These are phyloP conservation scores for Alternaria tenuissima DNA, from an alignment of 2,329 filamentous ascomycete species.

Conservation along the genomic window DNA sequence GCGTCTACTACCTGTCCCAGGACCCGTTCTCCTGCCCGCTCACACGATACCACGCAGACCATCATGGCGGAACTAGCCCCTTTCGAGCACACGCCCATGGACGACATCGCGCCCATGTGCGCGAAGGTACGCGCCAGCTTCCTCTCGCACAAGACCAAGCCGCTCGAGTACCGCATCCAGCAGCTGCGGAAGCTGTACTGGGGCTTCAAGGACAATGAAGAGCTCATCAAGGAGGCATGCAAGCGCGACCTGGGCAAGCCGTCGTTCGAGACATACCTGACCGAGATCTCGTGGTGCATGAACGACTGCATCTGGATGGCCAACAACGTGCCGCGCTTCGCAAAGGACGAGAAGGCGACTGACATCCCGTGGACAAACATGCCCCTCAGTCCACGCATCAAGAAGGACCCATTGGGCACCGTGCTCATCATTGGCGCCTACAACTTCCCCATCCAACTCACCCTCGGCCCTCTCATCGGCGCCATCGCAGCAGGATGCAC, in stretches of 20 bases:
- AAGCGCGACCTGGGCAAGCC: constrained; percentile 81
- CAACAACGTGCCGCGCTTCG: constrained; percentile 81
- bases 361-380: constrained; percentile 75
- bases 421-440: constrained; percentile 87
- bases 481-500: constrained; percentile 94
- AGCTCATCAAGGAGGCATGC: constrained; percentile 77
- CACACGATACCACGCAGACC: background rate
- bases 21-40: background rate
- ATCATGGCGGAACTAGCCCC: constrained; percentile 25
- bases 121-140: constrained; percentile 73
- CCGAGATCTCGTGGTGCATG: constrained; percentile 80
- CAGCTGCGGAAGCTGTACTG: constrained; percentile 97
- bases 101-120: constrained; percentile 44
- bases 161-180: constrained; percentile 79
- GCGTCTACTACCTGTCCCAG: background rate
- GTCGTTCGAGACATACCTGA: constrained; percentile 74
- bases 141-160: constrained; percentile 79
- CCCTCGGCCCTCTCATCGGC: constrained; percentile 79
- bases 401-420: constrained; percentile 86
- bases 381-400: constrained; percentile 75
- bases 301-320: constrained; percentile 82
- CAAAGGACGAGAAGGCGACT: constrained; percentile 78
- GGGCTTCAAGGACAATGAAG: constrained; percentile 81
- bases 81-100: constrained; percentile 49
- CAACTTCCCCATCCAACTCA: constrained; percentile 91